Percentiles rank a stretch among this genome's conserved stretches.
These are phyloP conservation scores for Sisymbrium irio DNA, from an alignment of 345 rosid species.

Conservation along the genomic window DNA sequence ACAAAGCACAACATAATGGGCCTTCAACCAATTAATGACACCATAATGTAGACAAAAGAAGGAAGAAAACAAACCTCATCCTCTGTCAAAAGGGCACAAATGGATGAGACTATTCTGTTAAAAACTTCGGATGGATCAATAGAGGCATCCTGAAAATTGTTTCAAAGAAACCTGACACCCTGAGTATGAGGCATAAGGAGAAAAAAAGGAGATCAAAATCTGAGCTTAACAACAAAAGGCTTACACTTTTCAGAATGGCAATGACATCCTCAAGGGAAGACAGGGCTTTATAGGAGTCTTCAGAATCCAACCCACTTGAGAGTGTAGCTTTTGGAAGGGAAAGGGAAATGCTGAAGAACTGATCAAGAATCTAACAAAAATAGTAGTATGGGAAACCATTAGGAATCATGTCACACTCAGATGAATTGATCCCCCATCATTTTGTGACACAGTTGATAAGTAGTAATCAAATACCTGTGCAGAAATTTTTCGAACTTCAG, in stretches of 20 bases:
- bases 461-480: constrained; percentile 64
- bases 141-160: constrained; percentile 78
- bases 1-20: constrained; percentile 30
- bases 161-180: constrained; percentile 5
- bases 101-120: constrained; percentile 83
- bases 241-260: constrained; percentile 87
- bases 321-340: constrained; percentile 77
- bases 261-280: constrained; percentile 97
- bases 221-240: constrained; percentile 13
- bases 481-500: constrained; percentile 90
- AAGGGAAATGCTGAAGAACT: constrained; percentile 86
- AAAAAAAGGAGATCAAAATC: constrained; percentile 10
- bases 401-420: constrained; percentile 5
- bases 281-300: constrained; percentile 70
- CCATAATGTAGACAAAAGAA: constrained; percentile 15
- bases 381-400: constrained; percentile 21
- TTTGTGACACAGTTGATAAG: constrained; percentile 7
- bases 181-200: constrained; percentile 14
- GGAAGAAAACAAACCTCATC: constrained; percentile 62
- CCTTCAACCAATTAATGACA: constrained; percentile 13
- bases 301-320: constrained; percentile 57
- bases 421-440: neutral
- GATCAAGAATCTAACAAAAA: constrained; percentile 73
- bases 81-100: constrained; percentile 63
- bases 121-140: constrained; percentile 98